Base-by-base conservation (phyloP, 23 red algal genomes). In the Gracilariopsis chorda region DNA sequence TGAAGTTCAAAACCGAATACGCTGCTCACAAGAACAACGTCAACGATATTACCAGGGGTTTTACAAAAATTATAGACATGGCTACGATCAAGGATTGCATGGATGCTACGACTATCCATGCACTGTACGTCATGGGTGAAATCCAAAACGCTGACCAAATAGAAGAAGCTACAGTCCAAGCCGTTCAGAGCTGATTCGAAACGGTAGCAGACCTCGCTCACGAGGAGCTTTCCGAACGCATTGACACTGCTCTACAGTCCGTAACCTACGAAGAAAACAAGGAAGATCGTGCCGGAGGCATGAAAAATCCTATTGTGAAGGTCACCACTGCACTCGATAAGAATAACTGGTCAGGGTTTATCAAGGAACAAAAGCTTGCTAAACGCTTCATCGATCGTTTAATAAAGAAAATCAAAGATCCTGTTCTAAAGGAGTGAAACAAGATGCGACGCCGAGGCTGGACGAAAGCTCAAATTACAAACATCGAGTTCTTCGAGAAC, bases 31-130 rank as follows among this genome's bases (percentile, higher is more conserved):
- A 24, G 0, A 16, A 0, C 14, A n/a, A 32, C 17, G 63, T 70
- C 25, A 24, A 70, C 17, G 63, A 70, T 70, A 24, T 32, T 29
- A 70, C 17, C 28, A n/a, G 25, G 25, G 27, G 27, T n/a, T 25
- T 13, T 27, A 25, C 13, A 12, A 25, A 13, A 14, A 20, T 14
- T 69, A 14, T 14, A 13, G 14, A 33, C 28, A 69, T 69, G 12
- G 80, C 53, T 33, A 64, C 80, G 16, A 65, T 84, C 42, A 6
- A 46, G 5, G 56, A 84, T 43, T 84, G 80, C 25, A 24, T 84
- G 11, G 12, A 63, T 20, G 19, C 24, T 6, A 62, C 24, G 7
- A 8, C 40, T 13, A 5, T 84, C 20, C 80, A 84, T 37, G 12
- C 28, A 28, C n/a, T n/a, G n/a, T n/a, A n/a, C n/a, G n/a, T n/a